A percentile compares a stretch with the other conserved stretches of the same genome.
Evolutionary conservation across 2,329 filamentous ascomycete genomes (phyloP).

Genomic region (Penicillium oxalicum): DNA sequence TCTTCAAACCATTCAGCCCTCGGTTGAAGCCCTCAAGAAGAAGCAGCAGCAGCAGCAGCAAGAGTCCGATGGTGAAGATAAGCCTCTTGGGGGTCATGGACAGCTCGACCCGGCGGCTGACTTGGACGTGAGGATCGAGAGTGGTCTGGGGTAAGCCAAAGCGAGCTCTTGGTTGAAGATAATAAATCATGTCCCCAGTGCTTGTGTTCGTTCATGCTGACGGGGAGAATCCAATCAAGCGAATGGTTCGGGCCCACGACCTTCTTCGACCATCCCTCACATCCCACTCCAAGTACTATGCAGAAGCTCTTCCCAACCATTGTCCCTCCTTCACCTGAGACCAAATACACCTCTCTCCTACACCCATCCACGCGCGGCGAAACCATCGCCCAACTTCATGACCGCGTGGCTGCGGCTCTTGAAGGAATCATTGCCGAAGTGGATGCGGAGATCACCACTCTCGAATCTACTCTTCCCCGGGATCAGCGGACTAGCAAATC

Average conservation of each 20-base stretch:
- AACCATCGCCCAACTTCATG: slow-evolving; percentile 70
- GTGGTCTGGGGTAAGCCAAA: slow-evolving; percentile 45
- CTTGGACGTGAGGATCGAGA: slow-evolving; percentile 45
- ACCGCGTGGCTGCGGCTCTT: slow-evolving; percentile 67
- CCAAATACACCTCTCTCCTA: slow-evolving; percentile 56
- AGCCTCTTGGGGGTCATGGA: slow-evolving; percentile 17
- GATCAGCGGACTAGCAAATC: slow-evolving; percentile 50
- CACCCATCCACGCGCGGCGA: slow-evolving; percentile 70
- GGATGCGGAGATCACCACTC: slow-evolving; percentile 50
- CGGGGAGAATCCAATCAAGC: slow-evolving; percentile 34
- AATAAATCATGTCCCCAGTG: too few species aligned
- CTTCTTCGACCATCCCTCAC: slow-evolving; percentile 75
- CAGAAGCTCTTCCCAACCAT: slow-evolving; percentile 55
- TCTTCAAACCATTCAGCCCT: slow-evolving; percentile 73
- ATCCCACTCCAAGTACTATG: slow-evolving; percentile 60
- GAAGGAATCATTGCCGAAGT: slow-evolving; percentile 64
- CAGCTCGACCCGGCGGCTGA: slow-evolving; percentile 33
- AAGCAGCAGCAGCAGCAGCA: slow-evolving; percentile 7
- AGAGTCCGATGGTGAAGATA: slow-evolving; percentile 2
- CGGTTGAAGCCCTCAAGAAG: slow-evolving; percentile 39
- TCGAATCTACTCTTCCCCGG: slow-evolving; percentile 45
- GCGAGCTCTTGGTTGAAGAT: too few species aligned
- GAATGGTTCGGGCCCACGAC: slow-evolving; percentile 86
- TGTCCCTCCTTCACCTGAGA: slow-evolving; percentile 45
- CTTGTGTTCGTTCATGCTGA: too few species aligned